A percentile compares a stretch with the other conserved stretches of the same genome.
These are phyloP conservation scores for Cinnamomum chago DNA, from an alignment of 164 flowering plant genomes.

Conservation along the genomic window DNA sequence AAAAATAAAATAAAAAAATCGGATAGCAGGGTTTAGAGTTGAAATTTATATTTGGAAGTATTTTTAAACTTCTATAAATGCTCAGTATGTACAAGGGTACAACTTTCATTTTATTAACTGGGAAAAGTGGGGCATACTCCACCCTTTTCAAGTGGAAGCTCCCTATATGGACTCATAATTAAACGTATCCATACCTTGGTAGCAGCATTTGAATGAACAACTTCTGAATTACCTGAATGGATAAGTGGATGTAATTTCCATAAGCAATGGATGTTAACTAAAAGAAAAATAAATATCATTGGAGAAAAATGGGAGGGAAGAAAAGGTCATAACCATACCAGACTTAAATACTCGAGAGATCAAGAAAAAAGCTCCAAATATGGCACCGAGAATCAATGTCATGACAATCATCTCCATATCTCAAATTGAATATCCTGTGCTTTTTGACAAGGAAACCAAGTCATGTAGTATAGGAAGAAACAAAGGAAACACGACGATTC, in stretches of 20 bases:
- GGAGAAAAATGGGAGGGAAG: neutral
- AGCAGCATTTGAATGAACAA: conserved; percentile 1
- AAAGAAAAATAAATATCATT: neutral
- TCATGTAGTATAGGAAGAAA: neutral
- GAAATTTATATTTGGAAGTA: no score
- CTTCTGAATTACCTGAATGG: conserved; percentile 10
- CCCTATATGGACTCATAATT: neutral
- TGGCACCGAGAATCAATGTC: conserved; percentile 36
- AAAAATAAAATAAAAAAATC: no score
- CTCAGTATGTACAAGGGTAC: no score
- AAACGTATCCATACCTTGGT: conserved; percentile 13
- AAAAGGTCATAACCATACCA: conserved; percentile 7
- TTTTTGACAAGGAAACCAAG: conserved; percentile 2
- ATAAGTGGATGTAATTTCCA: neutral
- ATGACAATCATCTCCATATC: conserved; percentile 37
- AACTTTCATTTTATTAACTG: no score
- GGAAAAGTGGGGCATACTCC: no score
- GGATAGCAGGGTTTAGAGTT: no score
- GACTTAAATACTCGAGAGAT: conserved; percentile 25
- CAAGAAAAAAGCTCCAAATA: conserved; percentile 37
- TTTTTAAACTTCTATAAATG: no score
- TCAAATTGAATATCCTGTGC: conserved; percentile 9
- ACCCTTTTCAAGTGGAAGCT: neutral
- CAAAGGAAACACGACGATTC: neutral
- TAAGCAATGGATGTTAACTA: neutral